Percentiles rank a stretch among this genome's conserved stretches.
These are phyloP conservation scores for Cyphellophora attinorum DNA, from an alignment of 2,329 filamentous ascomycete species.

Conservation along the genomic window DNA sequence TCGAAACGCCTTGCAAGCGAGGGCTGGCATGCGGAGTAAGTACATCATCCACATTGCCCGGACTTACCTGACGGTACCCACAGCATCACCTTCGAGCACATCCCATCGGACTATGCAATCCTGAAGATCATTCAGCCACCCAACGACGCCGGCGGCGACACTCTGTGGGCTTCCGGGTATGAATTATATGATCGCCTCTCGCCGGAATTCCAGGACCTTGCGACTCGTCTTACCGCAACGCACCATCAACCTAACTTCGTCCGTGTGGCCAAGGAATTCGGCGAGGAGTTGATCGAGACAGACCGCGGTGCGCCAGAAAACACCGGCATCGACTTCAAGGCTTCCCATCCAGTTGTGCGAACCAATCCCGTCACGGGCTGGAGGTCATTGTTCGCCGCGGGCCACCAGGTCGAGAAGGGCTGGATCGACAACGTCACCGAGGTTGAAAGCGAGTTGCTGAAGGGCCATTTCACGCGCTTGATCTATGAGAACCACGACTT, in stretches of 20 bases:
- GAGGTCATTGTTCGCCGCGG: conserved; percentile 37
- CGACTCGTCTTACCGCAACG: conserved; percentile 30
- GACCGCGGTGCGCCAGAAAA: conserved; percentile 47
- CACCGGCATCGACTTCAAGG: conserved; percentile 34
- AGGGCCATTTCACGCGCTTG: conserved; percentile 24
- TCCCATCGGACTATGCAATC: conserved; percentile 55
- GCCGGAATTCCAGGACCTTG: conserved; percentile 38
- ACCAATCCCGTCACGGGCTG: conserved; percentile 57
- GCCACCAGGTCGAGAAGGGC: conserved; percentile 21
- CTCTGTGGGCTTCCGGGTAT: conserved; percentile 59
- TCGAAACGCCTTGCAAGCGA: conserved; percentile 23
- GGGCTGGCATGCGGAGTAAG: conserved; percentile 39
- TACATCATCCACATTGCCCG: conserved; percentile 25
- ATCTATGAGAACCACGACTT: conserved; percentile 33
- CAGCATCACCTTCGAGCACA: conserved; percentile 52
- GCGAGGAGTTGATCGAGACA: conserved; percentile 21
- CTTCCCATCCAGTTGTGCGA: conserved; percentile 44
- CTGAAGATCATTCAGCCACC: conserved; percentile 49
- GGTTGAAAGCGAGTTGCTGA: conserved; percentile 24
- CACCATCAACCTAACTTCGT: conserved; percentile 24
- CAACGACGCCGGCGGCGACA: conserved; percentile 43
- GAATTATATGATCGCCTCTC: conserved; percentile 55
- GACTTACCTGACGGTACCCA: conserved; percentile 25
- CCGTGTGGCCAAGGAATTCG: conserved; percentile 21
- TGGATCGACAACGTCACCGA: conserved; percentile 24